Percentiles rank a stretch among this genome's conserved stretches.
phyloP scores from a whole-genome alignment of 352 stramenopile species.

The Pythium sukuiense region DNA sequence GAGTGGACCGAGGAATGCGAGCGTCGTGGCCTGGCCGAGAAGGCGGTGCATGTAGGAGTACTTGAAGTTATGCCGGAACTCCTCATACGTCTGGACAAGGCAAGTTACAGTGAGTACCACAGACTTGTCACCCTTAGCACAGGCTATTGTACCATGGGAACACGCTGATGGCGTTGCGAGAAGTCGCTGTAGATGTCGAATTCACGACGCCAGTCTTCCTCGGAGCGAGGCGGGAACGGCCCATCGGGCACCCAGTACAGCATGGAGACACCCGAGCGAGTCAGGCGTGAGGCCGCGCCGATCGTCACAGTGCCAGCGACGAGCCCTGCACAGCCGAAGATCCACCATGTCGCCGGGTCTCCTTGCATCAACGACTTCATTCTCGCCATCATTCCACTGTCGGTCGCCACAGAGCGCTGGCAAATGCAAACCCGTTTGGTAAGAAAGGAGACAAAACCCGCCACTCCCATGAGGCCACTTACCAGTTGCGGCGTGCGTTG shows the following conservation, averaged over 20 bases:
- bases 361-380: slow-evolving; percentile 38
- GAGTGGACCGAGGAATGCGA: slow-evolving; percentile 90
- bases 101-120: slow-evolving; percentile 1
- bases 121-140: no score
- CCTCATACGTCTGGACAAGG: slow-evolving; percentile 91
- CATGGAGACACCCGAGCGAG: slow-evolving; percentile 92
- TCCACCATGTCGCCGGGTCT: slow-evolving; percentile 87
- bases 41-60: slow-evolving; percentile 92
- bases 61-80: slow-evolving; percentile 97
- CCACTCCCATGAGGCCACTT: no score
- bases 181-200: slow-evolving; percentile 95
- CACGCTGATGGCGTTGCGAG: slow-evolving; percentile 92
- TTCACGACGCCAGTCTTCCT: slow-evolving; percentile 91
- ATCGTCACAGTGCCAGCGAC: slow-evolving; percentile 95
- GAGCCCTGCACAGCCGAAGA: slow-evolving; percentile 89
- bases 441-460: no score
- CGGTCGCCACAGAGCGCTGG: slow-evolving; percentile 12
- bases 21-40: slow-evolving; percentile 89
- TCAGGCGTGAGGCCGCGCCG: slow-evolving; percentile 95
- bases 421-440: background rate
- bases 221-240: slow-evolving; percentile 72
- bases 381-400: slow-evolving; percentile 5
- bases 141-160: slow-evolving; percentile 70
- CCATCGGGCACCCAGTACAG: slow-evolving; percentile 94
- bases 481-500: slow-evolving; percentile 16